phyloP scores from a whole-genome alignment of 2,329 filamentous ascomycete species.

The Calcarisporium arbuscula region DNA sequence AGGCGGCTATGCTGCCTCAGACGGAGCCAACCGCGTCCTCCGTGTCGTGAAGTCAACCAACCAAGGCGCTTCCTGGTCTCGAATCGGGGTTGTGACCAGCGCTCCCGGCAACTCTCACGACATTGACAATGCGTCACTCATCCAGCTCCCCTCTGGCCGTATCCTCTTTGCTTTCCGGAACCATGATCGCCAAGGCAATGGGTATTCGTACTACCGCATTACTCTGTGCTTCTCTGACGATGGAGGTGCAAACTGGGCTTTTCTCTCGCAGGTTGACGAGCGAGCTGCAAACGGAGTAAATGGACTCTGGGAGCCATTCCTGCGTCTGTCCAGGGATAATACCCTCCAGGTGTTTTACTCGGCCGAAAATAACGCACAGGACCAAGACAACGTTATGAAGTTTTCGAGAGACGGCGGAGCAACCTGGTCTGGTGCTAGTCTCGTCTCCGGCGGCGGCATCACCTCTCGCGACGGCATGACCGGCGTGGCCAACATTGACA shows the following conservation, averaged over 20 bases:
- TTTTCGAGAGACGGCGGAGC: constrained; percentile 30
- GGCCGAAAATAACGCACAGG: constrained; percentile 26
- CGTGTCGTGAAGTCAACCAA: constrained; percentile 19
- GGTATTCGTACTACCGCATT: constrained; percentile 32
- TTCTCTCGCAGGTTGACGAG: constrained; percentile 22
- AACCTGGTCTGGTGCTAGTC: constrained; percentile 26
- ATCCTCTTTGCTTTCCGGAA: constrained; percentile 30
- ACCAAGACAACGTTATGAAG: constrained; percentile 37
- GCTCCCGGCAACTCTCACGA: constrained; percentile 13
- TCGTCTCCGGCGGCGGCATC: constrained; percentile 26
- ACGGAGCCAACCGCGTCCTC: constrained; percentile 17
- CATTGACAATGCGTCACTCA: constrained; percentile 26
- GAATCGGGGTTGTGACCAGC: constrained; percentile 15
- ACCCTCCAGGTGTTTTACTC: constrained; percentile 38
- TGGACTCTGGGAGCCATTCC: constrained; percentile 40
- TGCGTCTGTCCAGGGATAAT: constrained; percentile 30
- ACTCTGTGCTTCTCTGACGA: constrained; percentile 35
- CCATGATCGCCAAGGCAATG: constrained; percentile 19
- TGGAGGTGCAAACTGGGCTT: constrained; percentile 29
- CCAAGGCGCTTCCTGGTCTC: constrained; percentile 20
- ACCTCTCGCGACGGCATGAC: constrained; percentile 38
- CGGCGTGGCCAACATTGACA: constrained; percentile 28
- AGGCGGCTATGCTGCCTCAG: constrained; percentile 20
- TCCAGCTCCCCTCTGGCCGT: constrained; percentile 28
- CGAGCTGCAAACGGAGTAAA: constrained; percentile 15